Evolutionary conservation across 768 basidiomycete genomes (phyloP), one percentile per base, ranked within the genome.

Genomic region (Russula sp.): DNA sequence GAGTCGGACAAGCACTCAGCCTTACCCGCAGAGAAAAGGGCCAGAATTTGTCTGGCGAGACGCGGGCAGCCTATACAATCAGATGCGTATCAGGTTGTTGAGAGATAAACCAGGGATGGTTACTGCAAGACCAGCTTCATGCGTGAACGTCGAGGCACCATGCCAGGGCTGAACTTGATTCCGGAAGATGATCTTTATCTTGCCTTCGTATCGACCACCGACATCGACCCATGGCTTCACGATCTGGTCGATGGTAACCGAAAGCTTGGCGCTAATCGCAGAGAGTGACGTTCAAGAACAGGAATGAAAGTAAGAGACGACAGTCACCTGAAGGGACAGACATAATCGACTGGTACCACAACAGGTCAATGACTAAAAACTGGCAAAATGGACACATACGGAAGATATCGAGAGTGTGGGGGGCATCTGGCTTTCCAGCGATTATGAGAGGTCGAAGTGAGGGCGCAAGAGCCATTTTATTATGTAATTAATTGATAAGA

Each of bases 91-190:
- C 55, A 59, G 48, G 24, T 28, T 38, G 26, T 26, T 30, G 49
- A 30, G 20, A 34, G 16, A 26, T 48, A 53, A 44, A 6, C 34
- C 53, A 26, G 30, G 38, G 38, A 59, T 22, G 68, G 83, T 52
- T 68, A 91, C 91, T 6, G 93, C 92, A 10, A 96, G 78, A 13
- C 81, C 86, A 16, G 92, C 90, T 76, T 97, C 94, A 67, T 91
- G 89, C 3, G 85, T 84, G 57, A 88, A 79, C 0, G 85, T 90
- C 0, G 90, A 90, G n/a, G 83, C 76, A 0, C 75, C 81, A 69
- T 93, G 92, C 92, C 92, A 92, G 0, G 89, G 87, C 72, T 90
- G 88, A 24, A 89, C 86, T 67, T 89, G 88, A 48, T 79, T 80
- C 54, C 89, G 79, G 71, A 89, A 79, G 71, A 91, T 84, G 44